Evolutionary conservation across 768 basidiomycete genomes (phyloP).

Genomic region (Trametes cingulata): DNA sequence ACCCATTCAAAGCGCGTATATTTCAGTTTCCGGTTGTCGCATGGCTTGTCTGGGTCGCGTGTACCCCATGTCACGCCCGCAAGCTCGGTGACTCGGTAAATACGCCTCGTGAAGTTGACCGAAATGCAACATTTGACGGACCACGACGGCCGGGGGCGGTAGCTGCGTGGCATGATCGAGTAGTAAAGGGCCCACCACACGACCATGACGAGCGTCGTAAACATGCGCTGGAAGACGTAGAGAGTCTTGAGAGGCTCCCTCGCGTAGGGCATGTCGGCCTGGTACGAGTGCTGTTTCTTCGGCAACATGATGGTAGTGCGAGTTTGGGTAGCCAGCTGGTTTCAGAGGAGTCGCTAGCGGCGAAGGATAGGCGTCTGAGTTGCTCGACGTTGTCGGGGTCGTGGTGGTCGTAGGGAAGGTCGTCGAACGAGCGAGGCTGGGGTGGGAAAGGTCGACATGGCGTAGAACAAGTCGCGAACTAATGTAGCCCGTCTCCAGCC

Average conservation of each 20-base stretch:
- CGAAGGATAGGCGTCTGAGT: background rate
- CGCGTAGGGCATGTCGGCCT: constrained; percentile 45
- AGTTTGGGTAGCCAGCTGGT: background rate
- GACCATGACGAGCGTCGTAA: constrained; percentile 50
- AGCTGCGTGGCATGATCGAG: constrained; percentile 41
- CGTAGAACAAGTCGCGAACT: constrained; percentile 4
- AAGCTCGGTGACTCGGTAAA: constrained; percentile 55
- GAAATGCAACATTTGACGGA: constrained; percentile 49
- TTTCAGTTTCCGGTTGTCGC: constrained; percentile 35
- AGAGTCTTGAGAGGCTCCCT: constrained; percentile 47
- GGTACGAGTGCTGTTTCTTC: constrained; percentile 28
- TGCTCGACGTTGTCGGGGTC: background rate
- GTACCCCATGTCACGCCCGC: constrained; percentile 59
- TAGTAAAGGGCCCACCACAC: constrained; percentile 49
- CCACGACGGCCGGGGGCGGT: constrained; percentile 52
- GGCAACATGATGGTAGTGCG: constrained; percentile 6
- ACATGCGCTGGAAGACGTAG: constrained; percentile 48
- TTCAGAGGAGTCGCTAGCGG: background rate
- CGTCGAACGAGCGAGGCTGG: background rate
- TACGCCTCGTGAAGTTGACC: constrained; percentile 53
- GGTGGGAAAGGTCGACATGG: background rate
- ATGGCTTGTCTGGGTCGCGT: constrained; percentile 43
- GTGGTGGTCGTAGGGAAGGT: background rate
- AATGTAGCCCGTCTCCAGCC: background rate
- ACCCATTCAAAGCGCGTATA: constrained; percentile 54